A percentile compares a stretch with the other conserved stretches of the same genome.
These are phyloP conservation scores for Elsinoe perseae DNA, from an alignment of 2,329 filamentous ascomycete species.

Conservation along the genomic window DNA sequence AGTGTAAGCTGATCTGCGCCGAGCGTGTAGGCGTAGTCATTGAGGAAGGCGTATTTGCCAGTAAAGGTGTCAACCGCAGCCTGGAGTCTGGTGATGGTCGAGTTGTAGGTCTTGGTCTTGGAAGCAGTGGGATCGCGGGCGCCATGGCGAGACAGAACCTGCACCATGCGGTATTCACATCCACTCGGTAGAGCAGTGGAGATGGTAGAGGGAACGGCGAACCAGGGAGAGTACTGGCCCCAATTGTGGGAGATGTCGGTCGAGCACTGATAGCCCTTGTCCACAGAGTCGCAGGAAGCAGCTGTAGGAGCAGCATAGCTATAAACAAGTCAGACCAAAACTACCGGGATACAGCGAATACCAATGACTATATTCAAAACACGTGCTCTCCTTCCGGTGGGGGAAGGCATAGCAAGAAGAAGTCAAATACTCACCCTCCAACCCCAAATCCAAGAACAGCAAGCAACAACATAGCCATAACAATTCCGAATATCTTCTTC, in stretches of 20 bases:
- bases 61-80: conserved; percentile 48
- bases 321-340: not conserved
- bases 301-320: conserved; percentile 10
- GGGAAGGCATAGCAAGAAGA: not conserved
- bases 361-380: too few species aligned
- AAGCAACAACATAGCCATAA: conserved; percentile 7
- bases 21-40: conserved; percentile 62
- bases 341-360: not conserved
- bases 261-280: conserved; percentile 54
- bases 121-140: conserved; percentile 66
- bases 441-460: conserved; percentile 3
- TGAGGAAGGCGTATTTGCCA: conserved; percentile 60
- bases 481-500: not conserved
- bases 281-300: conserved; percentile 17
- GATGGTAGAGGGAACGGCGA: conserved; percentile 62
- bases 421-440: not conserved
- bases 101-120: conserved; percentile 58
- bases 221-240: conserved; percentile 87
- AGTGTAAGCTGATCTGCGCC: conserved; percentile 60
- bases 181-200: conserved; percentile 51
- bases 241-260: conserved; percentile 58
- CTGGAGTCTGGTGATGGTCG: conserved; percentile 60
- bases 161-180: conserved; percentile 73
- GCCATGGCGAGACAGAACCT: conserved; percentile 76
- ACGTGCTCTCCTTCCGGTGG: not conserved